These are phyloP conservation scores for Hypomontagnella submonticulosa DNA, from an alignment of 495 filamentous ascomycete genomes.

Conservation along the genomic window DNA sequence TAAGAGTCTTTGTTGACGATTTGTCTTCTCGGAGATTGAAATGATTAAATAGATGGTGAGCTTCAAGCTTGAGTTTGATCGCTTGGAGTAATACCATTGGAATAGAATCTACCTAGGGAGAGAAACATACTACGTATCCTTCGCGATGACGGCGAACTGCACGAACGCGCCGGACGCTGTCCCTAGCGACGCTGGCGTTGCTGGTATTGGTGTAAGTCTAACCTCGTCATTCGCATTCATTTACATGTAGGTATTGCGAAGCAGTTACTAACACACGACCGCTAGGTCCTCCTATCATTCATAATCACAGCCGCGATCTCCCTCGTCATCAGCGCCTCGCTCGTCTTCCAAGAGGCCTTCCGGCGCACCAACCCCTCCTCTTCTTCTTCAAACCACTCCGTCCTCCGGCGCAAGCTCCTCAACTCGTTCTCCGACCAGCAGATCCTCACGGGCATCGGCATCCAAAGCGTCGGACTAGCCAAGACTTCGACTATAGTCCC, in stretches of 20 bases:
- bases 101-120: neutral
- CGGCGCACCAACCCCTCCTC: slow-evolving; percentile 36
- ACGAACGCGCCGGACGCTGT: slow-evolving; percentile 54
- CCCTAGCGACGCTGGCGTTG: slow-evolving; percentile 66
- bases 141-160: slow-evolving; percentile 55
- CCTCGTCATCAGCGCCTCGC: slow-evolving; percentile 56
- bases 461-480: slow-evolving; percentile 63
- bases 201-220: slow-evolving; percentile 64
- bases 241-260: neutral
- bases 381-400: slow-evolving; percentile 48
- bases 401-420: slow-evolving; percentile 66
- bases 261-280: slow-evolving; percentile 9
- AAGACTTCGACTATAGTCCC: slow-evolving; percentile 61
- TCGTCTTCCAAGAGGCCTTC: slow-evolving; percentile 58
- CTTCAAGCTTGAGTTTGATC: too few species aligned
- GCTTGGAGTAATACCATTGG: neutral
- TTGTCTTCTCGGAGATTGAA: too few species aligned
- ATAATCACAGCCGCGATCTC: slow-evolving; percentile 63
- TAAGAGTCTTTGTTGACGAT: too few species aligned
- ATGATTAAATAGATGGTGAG: too few species aligned
- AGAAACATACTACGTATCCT: neutral
- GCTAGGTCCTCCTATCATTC: slow-evolving; percentile 67
- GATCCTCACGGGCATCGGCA: slow-evolving; percentile 69
- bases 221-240: neutral
- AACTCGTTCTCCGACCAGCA: slow-evolving; percentile 69